Percentiles rank a stretch among this genome's conserved stretches.
Evolutionary conservation across 441 rosid species (phyloP).

Genomic region (Mallotus japonicus): DNA sequence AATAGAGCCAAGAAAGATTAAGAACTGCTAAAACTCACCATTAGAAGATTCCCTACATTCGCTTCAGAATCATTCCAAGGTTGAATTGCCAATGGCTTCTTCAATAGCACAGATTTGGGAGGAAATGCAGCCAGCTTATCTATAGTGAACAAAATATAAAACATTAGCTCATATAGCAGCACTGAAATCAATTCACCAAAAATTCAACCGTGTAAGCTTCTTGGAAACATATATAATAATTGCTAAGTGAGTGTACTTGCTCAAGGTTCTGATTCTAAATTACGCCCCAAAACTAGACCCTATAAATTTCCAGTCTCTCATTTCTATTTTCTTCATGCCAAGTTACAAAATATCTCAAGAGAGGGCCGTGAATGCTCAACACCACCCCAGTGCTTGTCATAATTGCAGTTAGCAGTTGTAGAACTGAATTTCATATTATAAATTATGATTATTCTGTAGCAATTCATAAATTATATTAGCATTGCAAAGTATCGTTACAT

Average conservation of each 20-base stretch:
- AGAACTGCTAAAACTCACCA: conserved; percentile 55
- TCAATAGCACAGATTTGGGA: conserved; percentile 55
- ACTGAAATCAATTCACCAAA: neutral
- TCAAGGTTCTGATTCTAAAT: neutral
- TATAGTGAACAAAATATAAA: conserved; percentile 2
- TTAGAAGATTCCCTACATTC: conserved; percentile 75
- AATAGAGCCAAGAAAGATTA: conserved; percentile 12
- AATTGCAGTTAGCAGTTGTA: neutral
- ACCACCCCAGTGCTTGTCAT: neutral
- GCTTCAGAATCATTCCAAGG: conserved; percentile 85
- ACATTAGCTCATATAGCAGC: neutral
- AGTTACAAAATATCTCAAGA: neutral
- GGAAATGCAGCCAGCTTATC: conserved; percentile 64
- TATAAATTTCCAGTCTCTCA: neutral
- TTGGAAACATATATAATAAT: neutral
- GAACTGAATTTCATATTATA: neutral
- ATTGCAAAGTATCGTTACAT: neutral
- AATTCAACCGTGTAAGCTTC: neutral
- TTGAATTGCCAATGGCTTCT: conserved; percentile 59
- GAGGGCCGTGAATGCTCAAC: neutral
- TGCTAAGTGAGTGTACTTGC: neutral
- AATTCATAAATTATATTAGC: neutral
- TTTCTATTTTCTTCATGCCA: neutral
- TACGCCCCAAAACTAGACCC: neutral
- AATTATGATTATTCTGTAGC: neutral